Evolutionary conservation across 805 yeast species (phyloP), one percentile per base, ranked within the genome.

Genomic region (Brettanomyces nanus): DNA sequence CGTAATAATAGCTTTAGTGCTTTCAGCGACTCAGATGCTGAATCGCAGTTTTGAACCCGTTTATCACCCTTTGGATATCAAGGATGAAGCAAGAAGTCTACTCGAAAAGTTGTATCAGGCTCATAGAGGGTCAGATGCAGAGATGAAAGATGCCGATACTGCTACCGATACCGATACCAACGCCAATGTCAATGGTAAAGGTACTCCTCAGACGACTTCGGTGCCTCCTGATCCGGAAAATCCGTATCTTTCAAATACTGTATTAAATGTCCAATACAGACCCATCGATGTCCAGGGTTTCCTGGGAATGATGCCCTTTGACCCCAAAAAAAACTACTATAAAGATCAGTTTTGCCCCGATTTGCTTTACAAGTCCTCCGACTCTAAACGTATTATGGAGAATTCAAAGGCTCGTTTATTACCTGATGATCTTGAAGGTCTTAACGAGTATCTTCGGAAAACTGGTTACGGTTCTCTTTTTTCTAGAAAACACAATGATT

Each of bases 351-450:
- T 5, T 11, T 47, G 51, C 25, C 22, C 30, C 2, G 32, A 41
- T 20, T 31, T 46, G 6, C 4, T 26, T 5, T 46, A 47, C 21
- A 19, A 19, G 4, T 35, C 46, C 10, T 7, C 27, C 5, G 32
- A 19, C 5, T 17, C 37, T 2, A 45, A 44, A 19, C 36, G 42
- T 19, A 7, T 13, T 5, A 35, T 58, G 1, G 40, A 41, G 15
- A 28, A 44, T 33, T 34, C 54, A 6, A 43, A 44, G 6, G 53
- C 59, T 11, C 28, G 53, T 3, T 21, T 37, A 19, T 17, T 58
- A 19, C 42, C 36, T 9, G 63, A 58, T 42, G 55, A 55, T 41
- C 33, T 58, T 20, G 28, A 42, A 15, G 51, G 47, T 19, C 45
- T 56, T 18, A 53, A 53, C 37, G 46, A 40, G 14, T 41, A 38